Evolutionary conservation across 306 rosid species (phyloP), one percentile per base, ranked within the genome.

Genomic region (Begonia fuchsioides): DNA sequence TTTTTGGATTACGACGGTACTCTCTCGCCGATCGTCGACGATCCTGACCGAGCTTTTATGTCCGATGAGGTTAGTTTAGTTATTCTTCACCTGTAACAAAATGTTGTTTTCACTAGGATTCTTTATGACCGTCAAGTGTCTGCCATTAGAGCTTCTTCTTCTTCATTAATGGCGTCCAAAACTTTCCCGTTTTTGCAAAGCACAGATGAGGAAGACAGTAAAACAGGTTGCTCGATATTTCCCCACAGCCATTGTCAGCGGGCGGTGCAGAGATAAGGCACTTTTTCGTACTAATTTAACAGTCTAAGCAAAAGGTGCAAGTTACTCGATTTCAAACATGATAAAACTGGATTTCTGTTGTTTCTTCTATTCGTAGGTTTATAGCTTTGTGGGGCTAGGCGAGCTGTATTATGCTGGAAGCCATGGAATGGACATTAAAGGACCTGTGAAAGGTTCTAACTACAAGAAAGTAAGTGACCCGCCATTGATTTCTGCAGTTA

Each of bases 381-480:
- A 76, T 67, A 72, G 64, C 32, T 88, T 88, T 62, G 93, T 88
- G 56, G 76, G 72, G 3, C 59, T 88, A 74, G 86, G 83, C 39
- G 96, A 88, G 64, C 56, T 88, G 46, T 88, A 83, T 67, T 88
- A 88, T 63, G 96, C 96, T 17, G 96, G 96, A 54, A 88, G 96
- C 74, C 96, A 88, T 74, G 96, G 96, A 17, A 88, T 88, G 96
- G 96, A 88, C 55, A 88, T 88, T 57, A 66, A 76, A 68, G 97
- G 95, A 10, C 97, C 97, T 35, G 71, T 86, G 54, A 81, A 60
- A 70, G 72, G 66, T 58, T 68, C 81, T 57, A 74, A 78, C 74
- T 60, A 65, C 76, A 72, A 62, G 58, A 66, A 76, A 68, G 96
- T 83, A 53, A 69, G 94, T 68, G 44, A 26, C 8, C 35, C 35